phyloP scores from a whole-genome alignment of 73 alveolate genomes.

The Paramecium pentaurelia region DNA sequence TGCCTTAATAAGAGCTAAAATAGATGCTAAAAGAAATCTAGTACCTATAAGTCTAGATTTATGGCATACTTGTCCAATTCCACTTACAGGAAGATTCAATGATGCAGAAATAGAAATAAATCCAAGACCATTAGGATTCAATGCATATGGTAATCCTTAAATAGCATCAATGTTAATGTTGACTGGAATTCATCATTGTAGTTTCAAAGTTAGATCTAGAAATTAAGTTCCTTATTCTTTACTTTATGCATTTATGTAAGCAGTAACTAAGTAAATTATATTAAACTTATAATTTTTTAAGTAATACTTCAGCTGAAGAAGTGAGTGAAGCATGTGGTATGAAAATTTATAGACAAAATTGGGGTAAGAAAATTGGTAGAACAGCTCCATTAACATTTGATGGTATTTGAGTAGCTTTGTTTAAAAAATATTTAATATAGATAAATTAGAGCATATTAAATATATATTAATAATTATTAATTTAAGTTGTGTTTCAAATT shows the following conservation, averaged over 20 bases:
- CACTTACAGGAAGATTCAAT: slow-evolving; percentile 65
- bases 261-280: slow-evolving; percentile 45
- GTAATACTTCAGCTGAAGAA: slow-evolving; percentile 58
- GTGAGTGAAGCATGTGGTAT: slow-evolving; percentile 65
- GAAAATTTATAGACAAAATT: slow-evolving; percentile 63
- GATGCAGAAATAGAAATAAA: slow-evolving; percentile 68
- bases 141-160: slow-evolving; percentile 78
- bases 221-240: slow-evolving; percentile 70
- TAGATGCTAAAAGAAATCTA: slow-evolving; percentile 62
- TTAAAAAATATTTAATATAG: not conserved
- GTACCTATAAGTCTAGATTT: slow-evolving; percentile 62
- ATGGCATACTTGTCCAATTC: slow-evolving; percentile 59
- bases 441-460: no score
- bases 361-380: slow-evolving; percentile 50
- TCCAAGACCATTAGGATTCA: slow-evolving; percentile 68
- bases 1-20: slow-evolving; percentile 72
- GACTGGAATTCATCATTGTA: slow-evolving; percentile 79
- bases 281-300: not conserved
- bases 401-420: slow-evolving; percentile 7
- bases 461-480: no score
- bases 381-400: not conserved
- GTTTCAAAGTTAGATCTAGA: slow-evolving; percentile 69
- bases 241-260: slow-evolving; percentile 69
- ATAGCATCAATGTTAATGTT: slow-evolving; percentile 69
- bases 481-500: no score